phyloP scores from a whole-genome alignment of 495 filamentous ascomycete genomes.

The Hypoxylon fuscum region DNA sequence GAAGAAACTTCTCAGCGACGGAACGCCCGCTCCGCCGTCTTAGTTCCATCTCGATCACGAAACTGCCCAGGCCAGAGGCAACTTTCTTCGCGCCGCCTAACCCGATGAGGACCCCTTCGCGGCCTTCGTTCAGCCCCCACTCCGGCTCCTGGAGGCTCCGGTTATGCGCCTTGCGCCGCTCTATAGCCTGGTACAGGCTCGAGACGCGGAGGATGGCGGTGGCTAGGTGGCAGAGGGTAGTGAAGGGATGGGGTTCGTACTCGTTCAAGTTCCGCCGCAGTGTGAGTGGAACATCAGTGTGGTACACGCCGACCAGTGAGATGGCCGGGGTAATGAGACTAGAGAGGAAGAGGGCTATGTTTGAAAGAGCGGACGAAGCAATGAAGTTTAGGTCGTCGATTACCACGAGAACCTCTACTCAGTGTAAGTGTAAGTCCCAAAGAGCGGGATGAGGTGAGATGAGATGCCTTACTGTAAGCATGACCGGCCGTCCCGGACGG shows the following conservation, averaged over 20 bases:
- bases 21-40: slow-evolving; percentile 80
- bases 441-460: background rate
- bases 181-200: slow-evolving; percentile 74
- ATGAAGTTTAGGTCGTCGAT: slow-evolving; percentile 70
- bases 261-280: slow-evolving; percentile 41
- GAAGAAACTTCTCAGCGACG: slow-evolving; percentile 78
- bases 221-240: slow-evolving; percentile 60
- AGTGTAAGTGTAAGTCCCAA: background rate
- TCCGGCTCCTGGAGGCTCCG: slow-evolving; percentile 73
- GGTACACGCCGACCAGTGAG: slow-evolving; percentile 71
- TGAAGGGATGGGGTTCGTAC: slow-evolving; percentile 76
- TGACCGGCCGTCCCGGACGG: slow-evolving; percentile 41
- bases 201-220: slow-evolving; percentile 58
- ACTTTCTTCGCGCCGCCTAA: slow-evolving; percentile 47
- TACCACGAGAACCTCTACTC: slow-evolving; percentile 65
- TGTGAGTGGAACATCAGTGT: slow-evolving; percentile 67
- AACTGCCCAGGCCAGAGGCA: slow-evolving; percentile 48
- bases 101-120: slow-evolving; percentile 77
- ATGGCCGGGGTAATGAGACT: slow-evolving; percentile 62
- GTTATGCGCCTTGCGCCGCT: slow-evolving; percentile 71
- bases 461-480: slow-evolving; percentile 45
- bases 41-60: slow-evolving; percentile 88
- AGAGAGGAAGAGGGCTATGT: slow-evolving; percentile 64
- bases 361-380: slow-evolving; percentile 42
- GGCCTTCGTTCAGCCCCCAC: slow-evolving; percentile 78